Evolutionary conservation across 1,284 basidiomycete genomes (phyloP), one percentile per base, ranked within the genome.

Genomic region (Moesziomyces aphidis): DNA sequence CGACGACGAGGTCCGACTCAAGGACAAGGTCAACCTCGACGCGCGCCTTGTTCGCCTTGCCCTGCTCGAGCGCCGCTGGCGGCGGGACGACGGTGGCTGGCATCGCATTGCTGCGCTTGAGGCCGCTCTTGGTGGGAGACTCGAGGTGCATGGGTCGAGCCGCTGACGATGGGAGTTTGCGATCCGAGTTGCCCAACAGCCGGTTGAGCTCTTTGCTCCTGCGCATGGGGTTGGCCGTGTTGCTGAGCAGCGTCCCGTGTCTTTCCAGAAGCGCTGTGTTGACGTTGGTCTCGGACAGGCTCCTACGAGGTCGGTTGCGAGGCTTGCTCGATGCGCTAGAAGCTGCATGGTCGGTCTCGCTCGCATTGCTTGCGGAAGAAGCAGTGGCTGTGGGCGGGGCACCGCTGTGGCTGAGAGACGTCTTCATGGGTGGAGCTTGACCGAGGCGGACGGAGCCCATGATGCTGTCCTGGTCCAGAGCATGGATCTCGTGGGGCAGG

Each of bases 1-100:
- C 93, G 1, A 96, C 91, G 62, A 90, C 91, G 5, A 90, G 88
- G 71, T 93, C 89, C 67, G 89, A 90, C 73, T 94, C 91, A 45
- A 95, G 88, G 7, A 90, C 86, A 24, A 97, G 89, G 76, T 97
- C 93, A 8, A 97, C 87, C 80, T 93, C 91, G 1, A 97, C 92
- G 31, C 93, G 90, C 3, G 93, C 90, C 31, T 86, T 91, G 39
- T 64, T 68, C 10, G 61, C 57, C 26, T 75, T 76, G 22, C 76
- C 79, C 26, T 82, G 80, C 68, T 84, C 83, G 23, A 79, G 59
- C 9, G 59, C 57, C n/a, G 78, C 66, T 28, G 76, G 58, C 15
- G 66, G 65, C 21, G 68, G 61, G 13, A 60, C 59, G 5, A 64
- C 66, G 3, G 22, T 44, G 44, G 69, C 34, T 0, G 49, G 57